A percentile compares a stretch with the other conserved stretches of the same genome.
Evolutionary conservation across 129 eudicot species (phyloP).

Genomic region (Cynara cardunculus): DNA sequence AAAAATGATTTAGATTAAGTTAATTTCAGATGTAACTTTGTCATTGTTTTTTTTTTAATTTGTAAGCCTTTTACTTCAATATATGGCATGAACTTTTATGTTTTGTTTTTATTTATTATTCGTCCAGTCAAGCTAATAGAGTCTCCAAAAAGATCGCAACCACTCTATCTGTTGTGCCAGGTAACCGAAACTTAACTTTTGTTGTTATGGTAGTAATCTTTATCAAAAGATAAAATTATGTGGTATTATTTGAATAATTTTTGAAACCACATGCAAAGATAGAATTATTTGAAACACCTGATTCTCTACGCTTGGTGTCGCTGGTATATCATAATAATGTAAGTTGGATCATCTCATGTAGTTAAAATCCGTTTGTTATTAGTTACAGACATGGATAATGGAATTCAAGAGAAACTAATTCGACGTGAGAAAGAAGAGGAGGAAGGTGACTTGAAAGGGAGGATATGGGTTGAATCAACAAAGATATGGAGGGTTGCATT

Average conservation of each 20-base stretch:
- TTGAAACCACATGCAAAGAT: not conserved
- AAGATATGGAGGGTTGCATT: slow-evolving; percentile 70
- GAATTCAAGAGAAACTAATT: slow-evolving; percentile 40
- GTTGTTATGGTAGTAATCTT: not conserved
- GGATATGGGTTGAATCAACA: slow-evolving; percentile 57
- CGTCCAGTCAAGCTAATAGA: not conserved
- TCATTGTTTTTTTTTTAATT: not conserved
- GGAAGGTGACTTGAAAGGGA: slow-evolving; percentile 36
- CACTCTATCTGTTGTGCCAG: not conserved
- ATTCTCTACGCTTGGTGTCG: not conserved
- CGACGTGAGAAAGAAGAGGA: slow-evolving; percentile 35
- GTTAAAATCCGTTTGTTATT: not conserved
- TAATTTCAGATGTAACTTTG: not conserved
- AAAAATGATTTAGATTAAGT: not conserved
- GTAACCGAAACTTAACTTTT: not conserved
- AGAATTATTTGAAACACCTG: not conserved
- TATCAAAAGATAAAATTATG: not conserved
- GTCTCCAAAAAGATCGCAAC: not conserved
- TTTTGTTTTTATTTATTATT: not conserved
- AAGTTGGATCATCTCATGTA: not conserved
- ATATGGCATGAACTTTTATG: not conserved
- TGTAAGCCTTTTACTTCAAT: not conserved
- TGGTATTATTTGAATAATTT: slow-evolving; percentile 4
- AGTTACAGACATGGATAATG: slow-evolving; percentile 32
- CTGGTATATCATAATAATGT: not conserved